These are phyloP conservation scores for Penicillium psychrosexuale DNA, from an alignment of 2,329 filamentous ascomycete species.

Conservation along the genomic window DNA sequence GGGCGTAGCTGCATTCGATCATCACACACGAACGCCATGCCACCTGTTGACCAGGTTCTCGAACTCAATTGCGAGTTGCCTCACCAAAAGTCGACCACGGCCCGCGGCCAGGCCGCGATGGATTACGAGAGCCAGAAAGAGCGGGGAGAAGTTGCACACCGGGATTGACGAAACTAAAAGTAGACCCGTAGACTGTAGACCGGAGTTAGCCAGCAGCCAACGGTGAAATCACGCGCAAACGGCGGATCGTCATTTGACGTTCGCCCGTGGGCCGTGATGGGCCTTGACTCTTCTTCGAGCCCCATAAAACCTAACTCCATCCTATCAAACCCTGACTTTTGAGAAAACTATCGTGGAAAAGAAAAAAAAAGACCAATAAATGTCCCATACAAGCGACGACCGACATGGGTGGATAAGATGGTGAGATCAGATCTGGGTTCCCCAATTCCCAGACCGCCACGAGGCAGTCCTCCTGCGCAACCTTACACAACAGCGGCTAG, in stretches of 20 bases:
- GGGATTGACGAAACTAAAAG: background rate
- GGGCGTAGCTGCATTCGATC: background rate
- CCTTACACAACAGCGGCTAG: background rate
- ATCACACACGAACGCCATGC: background rate
- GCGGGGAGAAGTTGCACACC: background rate
- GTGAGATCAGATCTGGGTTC: background rate
- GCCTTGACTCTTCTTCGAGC: background rate
- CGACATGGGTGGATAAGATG: background rate
- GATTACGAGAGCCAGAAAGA: background rate
- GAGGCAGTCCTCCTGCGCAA: background rate
- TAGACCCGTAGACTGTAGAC: too few species aligned
- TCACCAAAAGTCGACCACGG: background rate
- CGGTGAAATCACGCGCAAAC: background rate
- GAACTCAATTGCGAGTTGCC: background rate
- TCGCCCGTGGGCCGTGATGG: background rate
- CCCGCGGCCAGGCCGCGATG: background rate
- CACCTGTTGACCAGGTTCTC: background rate
- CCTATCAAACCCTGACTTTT: background rate
- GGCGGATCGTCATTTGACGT: background rate
- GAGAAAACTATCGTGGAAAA: background rate
- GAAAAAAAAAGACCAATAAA: background rate
- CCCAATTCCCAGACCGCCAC: conserved; percentile 1
- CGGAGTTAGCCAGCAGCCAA: background rate
- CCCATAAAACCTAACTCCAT: background rate
- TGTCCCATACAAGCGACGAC: background rate